Conservation (phyloP, 2,329 filamentous ascomycete genomes). For the Aspergillus nomiae region DNA sequence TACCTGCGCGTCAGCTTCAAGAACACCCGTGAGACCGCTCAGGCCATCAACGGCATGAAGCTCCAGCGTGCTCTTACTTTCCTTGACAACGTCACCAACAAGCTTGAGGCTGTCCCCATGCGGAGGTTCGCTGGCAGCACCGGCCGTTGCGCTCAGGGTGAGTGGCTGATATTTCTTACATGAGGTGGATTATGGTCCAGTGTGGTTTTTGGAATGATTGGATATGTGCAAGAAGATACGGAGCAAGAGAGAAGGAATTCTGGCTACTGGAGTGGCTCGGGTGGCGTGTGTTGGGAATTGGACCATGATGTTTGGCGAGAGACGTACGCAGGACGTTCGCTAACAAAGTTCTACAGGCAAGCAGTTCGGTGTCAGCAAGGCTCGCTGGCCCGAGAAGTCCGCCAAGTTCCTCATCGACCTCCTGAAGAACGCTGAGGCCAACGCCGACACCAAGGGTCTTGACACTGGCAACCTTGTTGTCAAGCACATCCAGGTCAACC, state of each 20-base stretch:
- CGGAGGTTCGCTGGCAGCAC: constrained; percentile 95
- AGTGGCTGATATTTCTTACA: constrained; percentile 48
- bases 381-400: constrained; percentile 99
- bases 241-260: not conserved
- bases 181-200: constrained; percentile 9
- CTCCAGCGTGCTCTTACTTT: constrained; percentile 90
- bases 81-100: constrained; percentile 96
- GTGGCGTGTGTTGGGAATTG: not conserved
- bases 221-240: not conserved
- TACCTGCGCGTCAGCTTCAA: constrained; percentile 99
- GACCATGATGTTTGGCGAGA: not conserved
- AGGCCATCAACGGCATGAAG: constrained; percentile 99
- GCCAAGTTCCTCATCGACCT: constrained; percentile 97
- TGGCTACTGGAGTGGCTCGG: not conserved
- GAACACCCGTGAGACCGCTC: constrained; percentile 99
- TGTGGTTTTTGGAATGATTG: constrained; percentile 8
- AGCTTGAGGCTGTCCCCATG: constrained; percentile 98
- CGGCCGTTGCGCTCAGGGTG: constrained; percentile 97
- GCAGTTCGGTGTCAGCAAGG: constrained; percentile 96
- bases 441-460: constrained; percentile 94
- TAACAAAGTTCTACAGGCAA: constrained; percentile 67
- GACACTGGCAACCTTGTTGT: constrained; percentile 96
- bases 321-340: not conserved
- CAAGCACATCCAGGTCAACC: constrained; percentile 99
- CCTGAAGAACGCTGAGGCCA: constrained; percentile 96